A percentile compares a stretch with the other conserved stretches of the same genome.
phyloP scores from a whole-genome alignment of 306 rosid genomes.

The Quercus cerris region DNA sequence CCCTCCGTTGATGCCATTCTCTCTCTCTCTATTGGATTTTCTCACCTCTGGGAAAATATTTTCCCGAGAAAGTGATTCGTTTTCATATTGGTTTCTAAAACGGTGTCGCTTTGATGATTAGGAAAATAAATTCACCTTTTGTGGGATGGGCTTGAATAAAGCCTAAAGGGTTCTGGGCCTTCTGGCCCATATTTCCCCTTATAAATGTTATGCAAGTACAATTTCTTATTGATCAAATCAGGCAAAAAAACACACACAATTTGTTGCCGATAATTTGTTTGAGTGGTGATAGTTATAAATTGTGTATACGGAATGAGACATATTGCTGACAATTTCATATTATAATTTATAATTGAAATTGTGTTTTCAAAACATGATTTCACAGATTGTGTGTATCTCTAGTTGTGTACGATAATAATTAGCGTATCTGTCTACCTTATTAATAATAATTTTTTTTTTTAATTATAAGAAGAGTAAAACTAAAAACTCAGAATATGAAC shows the following conservation, averaged over 20 bases:
- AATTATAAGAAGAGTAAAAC: too few relatives aligned
- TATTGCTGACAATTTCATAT: accelerated
- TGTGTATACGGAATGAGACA: accelerated
- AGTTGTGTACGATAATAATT: accelerated
- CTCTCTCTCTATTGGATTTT: background rate
- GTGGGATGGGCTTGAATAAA: background rate
- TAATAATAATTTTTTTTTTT: too few relatives aligned
- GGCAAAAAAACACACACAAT: too few relatives aligned
- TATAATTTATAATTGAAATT: too few relatives aligned
- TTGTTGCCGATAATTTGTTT: too few relatives aligned
- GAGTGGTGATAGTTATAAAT: too few relatives aligned
- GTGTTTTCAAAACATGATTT: too few relatives aligned
- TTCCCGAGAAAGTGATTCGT: constrained; percentile 4
- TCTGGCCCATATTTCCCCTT: too few relatives aligned
- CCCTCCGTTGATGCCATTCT: constrained; percentile 61
- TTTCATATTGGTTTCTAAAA: background rate
- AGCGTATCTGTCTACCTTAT: too few relatives aligned
- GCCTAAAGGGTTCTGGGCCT: background rate
- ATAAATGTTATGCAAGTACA: too few relatives aligned
- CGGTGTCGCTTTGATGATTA: background rate
- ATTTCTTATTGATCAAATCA: too few relatives aligned
- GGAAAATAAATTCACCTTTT: background rate
- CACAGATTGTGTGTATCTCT: accelerated
- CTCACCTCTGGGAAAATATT: background rate
- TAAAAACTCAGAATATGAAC: too few relatives aligned